A percentile compares a stretch with the other conserved stretches of the same genome.
Evolutionary conservation across 305 asterid genomes (phyloP).

Genomic region (Ajuga reptans): DNA sequence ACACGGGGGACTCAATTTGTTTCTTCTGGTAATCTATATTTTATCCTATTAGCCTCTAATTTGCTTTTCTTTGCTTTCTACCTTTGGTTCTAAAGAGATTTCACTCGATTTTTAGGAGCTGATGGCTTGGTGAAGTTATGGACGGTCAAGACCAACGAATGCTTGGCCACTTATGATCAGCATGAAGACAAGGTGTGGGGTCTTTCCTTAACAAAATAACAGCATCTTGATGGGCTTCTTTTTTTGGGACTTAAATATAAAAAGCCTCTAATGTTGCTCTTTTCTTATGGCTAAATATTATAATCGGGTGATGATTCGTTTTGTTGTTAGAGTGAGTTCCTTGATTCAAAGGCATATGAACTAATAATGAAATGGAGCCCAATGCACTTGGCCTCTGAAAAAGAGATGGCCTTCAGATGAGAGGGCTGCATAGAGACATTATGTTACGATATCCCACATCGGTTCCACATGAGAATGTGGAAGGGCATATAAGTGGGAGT

Average conservation of each 20-base stretch:
- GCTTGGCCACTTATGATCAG: slow-evolving; percentile 85
- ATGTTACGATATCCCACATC: too few relatives aligned
- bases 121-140: slow-evolving; percentile 97
- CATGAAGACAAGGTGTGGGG: slow-evolving; percentile 85
- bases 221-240: neutral
- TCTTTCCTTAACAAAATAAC: neutral
- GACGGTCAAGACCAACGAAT: slow-evolving; percentile 85
- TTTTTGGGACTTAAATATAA: neutral
- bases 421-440: neutral
- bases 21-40: slow-evolving; percentile 60
- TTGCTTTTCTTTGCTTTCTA: neutral
- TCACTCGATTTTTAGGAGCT: slow-evolving; percentile 49
- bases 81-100: slow-evolving; percentile 15
- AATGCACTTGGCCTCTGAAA: neutral
- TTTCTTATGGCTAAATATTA: neutral
- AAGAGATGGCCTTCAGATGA: neutral
- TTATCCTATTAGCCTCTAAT: slow-evolving; percentile 9
- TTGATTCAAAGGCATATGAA: neutral
- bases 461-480: too few relatives aligned
- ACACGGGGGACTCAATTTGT: slow-evolving; percentile 87
- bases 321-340: neutral
- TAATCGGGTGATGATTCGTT: neutral
- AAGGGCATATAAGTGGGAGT: too few relatives aligned
- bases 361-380: neutral
- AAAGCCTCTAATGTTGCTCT: neutral